Evolutionary conservation across 176 grass and related monocot species (phyloP).

Genomic region (Cymbopogon citratus): DNA sequence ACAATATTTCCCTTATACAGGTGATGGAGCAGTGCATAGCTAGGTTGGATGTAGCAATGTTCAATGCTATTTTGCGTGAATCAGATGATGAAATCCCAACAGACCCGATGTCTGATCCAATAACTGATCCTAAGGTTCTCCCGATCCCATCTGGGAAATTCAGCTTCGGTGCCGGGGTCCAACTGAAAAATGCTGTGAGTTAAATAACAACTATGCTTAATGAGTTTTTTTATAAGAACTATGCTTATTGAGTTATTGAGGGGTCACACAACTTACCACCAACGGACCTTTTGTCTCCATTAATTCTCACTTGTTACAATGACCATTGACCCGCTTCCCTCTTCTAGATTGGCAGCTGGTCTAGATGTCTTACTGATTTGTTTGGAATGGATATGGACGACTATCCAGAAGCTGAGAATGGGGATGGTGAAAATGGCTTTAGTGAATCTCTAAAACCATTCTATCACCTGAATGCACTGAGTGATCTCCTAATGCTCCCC

Average conservation of each 20-base stretch:
- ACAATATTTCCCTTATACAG: conserved; percentile 35
- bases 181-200: conserved; percentile 99
- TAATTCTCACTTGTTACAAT: background rate
- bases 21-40: conserved; percentile 91
- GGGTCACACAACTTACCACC: background rate
- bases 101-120: conserved; percentile 77
- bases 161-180: conserved; percentile 92
- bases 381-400: conserved; percentile 93
- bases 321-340: background rate
- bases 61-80: conserved; percentile 93
- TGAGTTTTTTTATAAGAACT: too few species aligned
- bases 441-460: conserved; percentile 54
- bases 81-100: conserved; percentile 87
- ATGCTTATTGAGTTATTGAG: background rate
- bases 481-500: conserved; percentile 98
- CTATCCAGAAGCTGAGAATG: conserved; percentile 34
- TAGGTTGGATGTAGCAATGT: conserved; percentile 95
- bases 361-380: conserved; percentile 72
- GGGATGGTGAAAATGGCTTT: conserved; percentile 37
- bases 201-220: conserved; percentile 1
- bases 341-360: conserved; percentile 94
- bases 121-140: conserved; percentile 86
- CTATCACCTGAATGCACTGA: conserved; percentile 84
- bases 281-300: background rate
- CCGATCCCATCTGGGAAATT: conserved; percentile 72